Conservation (phyloP, 495 filamentous ascomycete species). For the Penicillium waksmanii region DNA sequence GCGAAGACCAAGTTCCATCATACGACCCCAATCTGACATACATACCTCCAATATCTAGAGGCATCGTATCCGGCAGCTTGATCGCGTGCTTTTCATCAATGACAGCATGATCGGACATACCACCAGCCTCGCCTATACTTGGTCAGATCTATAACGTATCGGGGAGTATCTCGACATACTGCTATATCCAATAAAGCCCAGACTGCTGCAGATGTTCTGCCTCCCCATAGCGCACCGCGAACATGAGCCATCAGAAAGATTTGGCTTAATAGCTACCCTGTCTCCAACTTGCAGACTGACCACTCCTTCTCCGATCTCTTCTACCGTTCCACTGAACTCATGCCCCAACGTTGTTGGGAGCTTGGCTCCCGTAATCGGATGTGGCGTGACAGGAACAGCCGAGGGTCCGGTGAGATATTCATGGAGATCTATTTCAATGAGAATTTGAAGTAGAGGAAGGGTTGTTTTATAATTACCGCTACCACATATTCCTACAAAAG, state of each 20-base stretch:
- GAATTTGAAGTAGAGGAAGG: neutral
- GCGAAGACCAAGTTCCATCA: neutral
- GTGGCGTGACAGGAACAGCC: conserved; percentile 59
- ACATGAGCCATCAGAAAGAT: conserved; percentile 62
- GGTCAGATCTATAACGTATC: neutral
- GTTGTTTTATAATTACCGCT: conserved; percentile 26
- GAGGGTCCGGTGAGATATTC: conserved; percentile 61
- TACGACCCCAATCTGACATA: conserved; percentile 24
- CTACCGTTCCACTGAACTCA: conserved; percentile 62
- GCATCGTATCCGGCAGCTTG: conserved; percentile 26
- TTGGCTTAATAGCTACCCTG: conserved; percentile 61
- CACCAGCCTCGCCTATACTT: conserved; percentile 44
- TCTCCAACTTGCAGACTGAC: conserved; percentile 55
- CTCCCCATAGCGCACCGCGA: conserved; percentile 52
- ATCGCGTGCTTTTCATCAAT: conserved; percentile 39
- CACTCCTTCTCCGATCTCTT: conserved; percentile 60
- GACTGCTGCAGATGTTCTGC: conserved; percentile 59
- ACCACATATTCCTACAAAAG: conserved; percentile 42
- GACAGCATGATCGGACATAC: conserved; percentile 59
- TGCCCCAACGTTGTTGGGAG: conserved; percentile 64
- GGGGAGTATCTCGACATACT: conserved; percentile 32
- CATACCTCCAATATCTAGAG: conserved; percentile 35
- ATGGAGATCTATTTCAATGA: conserved; percentile 53
- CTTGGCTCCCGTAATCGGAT: conserved; percentile 59
- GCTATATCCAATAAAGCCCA: conserved; percentile 64